These are phyloP conservation scores for Paulownia fortunei DNA, from an alignment of 257 asterid genomes.

Conservation along the genomic window DNA sequence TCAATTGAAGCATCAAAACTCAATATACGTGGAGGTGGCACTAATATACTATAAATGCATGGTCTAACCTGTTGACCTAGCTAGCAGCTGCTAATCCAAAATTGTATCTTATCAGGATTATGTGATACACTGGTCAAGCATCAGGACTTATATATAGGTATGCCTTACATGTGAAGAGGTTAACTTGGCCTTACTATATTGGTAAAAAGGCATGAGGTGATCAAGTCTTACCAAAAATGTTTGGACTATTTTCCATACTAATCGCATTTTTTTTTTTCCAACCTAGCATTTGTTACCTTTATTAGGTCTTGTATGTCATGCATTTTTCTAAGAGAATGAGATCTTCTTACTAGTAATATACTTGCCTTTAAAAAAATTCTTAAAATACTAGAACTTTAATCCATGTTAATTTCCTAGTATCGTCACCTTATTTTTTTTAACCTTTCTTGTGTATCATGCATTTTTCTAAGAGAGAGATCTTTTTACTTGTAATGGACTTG, in stretches of 20 bases:
- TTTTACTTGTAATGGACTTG: too few relatives aligned
- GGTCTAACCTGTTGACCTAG: neutral
- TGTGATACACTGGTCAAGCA: neutral
- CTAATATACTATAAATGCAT: neutral
- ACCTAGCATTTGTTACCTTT: neutral
- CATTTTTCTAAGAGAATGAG: neutral
- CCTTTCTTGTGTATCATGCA: too few relatives aligned
- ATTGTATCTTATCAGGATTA: neutral
- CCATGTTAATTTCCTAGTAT: too few relatives aligned
- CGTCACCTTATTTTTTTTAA: too few relatives aligned
- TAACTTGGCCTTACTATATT: neutral
- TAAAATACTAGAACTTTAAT: neutral
- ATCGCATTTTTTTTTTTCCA: neutral
- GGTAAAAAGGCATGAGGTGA: neutral
- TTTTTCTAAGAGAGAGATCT: too few relatives aligned
- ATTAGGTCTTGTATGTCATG: neutral
- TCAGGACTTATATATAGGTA: neutral
- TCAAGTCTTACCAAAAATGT: too few relatives aligned
- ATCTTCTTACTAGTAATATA: neutral
- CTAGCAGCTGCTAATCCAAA: neutral
- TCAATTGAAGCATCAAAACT: neutral
- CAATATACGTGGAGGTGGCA: neutral
- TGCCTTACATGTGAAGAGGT: neutral
- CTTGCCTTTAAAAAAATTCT: too few relatives aligned
- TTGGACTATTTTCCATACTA: neutral